Conservation (phyloP, 306 rosid species). For the Begonia loranthoides region DNA sequence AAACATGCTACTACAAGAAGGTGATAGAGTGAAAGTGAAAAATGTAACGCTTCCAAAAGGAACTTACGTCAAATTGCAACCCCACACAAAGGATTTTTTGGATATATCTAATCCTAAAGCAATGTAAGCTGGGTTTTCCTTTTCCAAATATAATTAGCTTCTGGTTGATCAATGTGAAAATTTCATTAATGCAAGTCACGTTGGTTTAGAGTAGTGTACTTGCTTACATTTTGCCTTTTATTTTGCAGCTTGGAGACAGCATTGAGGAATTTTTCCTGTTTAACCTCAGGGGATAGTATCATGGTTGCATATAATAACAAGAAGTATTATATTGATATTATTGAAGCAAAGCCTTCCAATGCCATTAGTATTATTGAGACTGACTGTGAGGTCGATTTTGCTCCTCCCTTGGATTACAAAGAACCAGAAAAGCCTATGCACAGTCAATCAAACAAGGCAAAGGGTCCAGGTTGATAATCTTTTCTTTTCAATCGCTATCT, state of each 20-base stretch:
- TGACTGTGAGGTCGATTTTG: constrained; percentile 96
- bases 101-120: constrained; percentile 98
- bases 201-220: no score
- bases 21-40: constrained; percentile 70
- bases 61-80: constrained; percentile 91
- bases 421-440: constrained; percentile 65
- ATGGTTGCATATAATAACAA: constrained; percentile 96
- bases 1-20: constrained; percentile 95
- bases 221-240: no score
- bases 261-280: constrained; percentile 78
- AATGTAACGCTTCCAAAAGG: constrained; percentile 95
- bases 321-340: constrained; percentile 78
- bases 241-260: constrained; percentile 44
- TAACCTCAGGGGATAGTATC: constrained; percentile 83
- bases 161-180: no score
- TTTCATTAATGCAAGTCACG: no score
- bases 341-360: constrained; percentile 67
- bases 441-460: constrained; percentile 33
- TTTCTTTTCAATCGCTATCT: neutral
- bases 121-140: constrained; percentile 44
- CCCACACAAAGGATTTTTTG: constrained; percentile 89
- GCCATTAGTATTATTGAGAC: constrained; percentile 91
- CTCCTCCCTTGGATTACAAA: constrained; percentile 91
- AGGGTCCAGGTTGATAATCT: neutral
- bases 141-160: no score